These are phyloP conservation scores for Tardiomyces digboiensis DNA, from an alignment of 1,139 yeast species.

Conservation along the genomic window DNA sequence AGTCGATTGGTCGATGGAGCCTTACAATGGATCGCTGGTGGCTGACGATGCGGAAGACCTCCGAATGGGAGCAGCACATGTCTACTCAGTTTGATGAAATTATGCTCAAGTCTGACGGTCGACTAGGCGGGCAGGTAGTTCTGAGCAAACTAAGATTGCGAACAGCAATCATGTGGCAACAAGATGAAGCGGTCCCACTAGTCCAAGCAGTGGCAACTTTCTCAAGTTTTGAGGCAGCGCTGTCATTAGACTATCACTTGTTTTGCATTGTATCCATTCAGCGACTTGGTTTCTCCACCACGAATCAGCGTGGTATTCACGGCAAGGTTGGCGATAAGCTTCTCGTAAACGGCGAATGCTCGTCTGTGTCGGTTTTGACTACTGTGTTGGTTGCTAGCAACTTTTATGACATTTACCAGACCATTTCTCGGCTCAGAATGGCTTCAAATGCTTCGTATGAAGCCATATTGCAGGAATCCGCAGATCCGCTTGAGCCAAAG, in stretches of 20 bases:
- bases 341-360: slow-evolving; percentile 46
- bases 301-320: slow-evolving; percentile 43
- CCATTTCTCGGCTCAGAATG: slow-evolving; percentile 60
- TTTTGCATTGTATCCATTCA: slow-evolving; percentile 55
- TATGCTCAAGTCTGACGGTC: slow-evolving; percentile 53
- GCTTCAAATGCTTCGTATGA: slow-evolving; percentile 48
- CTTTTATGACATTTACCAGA: slow-evolving; percentile 64
- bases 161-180: slow-evolving; percentile 63
- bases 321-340: slow-evolving; percentile 45
- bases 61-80: slow-evolving; percentile 66
- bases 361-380: slow-evolving; percentile 48
- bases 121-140: slow-evolving; percentile 63
- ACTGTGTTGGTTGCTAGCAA: slow-evolving; percentile 86
- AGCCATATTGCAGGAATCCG: not conserved
- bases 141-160: slow-evolving; percentile 44
- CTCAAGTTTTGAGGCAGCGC: slow-evolving; percentile 44
- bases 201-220: slow-evolving; percentile 55
- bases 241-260: slow-evolving; percentile 77
- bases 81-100: slow-evolving; percentile 49
- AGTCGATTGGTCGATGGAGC: slow-evolving; percentile 61
- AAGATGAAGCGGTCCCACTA: slow-evolving; percentile 48
- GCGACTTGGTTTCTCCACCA: slow-evolving; percentile 45
- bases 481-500: not conserved
- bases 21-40: slow-evolving; percentile 51
- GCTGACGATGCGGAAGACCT: slow-evolving; percentile 58